Conservation (phyloP, 768 basidiomycete species). For the Mycena indigotica region DNA sequence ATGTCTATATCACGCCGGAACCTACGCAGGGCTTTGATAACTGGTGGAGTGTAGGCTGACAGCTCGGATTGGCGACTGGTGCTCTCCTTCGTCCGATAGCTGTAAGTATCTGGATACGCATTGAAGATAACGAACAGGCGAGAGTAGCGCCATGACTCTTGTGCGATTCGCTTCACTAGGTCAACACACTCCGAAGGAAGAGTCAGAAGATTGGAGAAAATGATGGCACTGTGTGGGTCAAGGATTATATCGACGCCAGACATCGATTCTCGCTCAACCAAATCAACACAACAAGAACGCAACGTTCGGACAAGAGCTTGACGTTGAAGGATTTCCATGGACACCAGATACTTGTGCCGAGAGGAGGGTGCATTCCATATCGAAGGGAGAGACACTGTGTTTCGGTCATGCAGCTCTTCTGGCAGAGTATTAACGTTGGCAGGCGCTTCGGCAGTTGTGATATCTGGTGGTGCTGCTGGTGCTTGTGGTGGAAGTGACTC, state of each 20-base stretch:
- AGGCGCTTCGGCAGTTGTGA: conserved; percentile 11
- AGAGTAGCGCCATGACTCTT: conserved; percentile 65
- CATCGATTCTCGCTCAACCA: conserved; percentile 67
- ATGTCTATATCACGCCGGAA: conserved; percentile 65
- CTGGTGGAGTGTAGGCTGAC: conserved; percentile 64
- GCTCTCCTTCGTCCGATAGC: conserved; percentile 30
- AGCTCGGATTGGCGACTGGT: conserved; percentile 24
- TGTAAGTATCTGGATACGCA: conserved; percentile 55
- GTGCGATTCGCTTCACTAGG: conserved; percentile 46
- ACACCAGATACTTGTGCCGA: conserved; percentile 68
- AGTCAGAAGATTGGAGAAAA: conserved; percentile 48
- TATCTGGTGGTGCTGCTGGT: neutral
- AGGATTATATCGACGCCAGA: conserved; percentile 66
- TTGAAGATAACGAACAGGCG: conserved; percentile 65
- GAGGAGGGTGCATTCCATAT: conserved; percentile 32
- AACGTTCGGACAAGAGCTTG: conserved; percentile 59
- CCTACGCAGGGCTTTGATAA: conserved; percentile 70
- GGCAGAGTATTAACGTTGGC: conserved; percentile 32
- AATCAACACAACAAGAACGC: conserved; percentile 50
- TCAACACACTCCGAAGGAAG: conserved; percentile 54
- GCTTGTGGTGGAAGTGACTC: neutral
- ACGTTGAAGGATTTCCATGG: conserved; percentile 69
- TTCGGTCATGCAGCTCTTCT: conserved; percentile 42
- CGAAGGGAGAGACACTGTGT: conserved; percentile 48
- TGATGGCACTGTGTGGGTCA: conserved; percentile 60